Evolutionary conservation across 306 rosid genomes (phyloP).

Genomic region (Prunus davidiana): DNA sequence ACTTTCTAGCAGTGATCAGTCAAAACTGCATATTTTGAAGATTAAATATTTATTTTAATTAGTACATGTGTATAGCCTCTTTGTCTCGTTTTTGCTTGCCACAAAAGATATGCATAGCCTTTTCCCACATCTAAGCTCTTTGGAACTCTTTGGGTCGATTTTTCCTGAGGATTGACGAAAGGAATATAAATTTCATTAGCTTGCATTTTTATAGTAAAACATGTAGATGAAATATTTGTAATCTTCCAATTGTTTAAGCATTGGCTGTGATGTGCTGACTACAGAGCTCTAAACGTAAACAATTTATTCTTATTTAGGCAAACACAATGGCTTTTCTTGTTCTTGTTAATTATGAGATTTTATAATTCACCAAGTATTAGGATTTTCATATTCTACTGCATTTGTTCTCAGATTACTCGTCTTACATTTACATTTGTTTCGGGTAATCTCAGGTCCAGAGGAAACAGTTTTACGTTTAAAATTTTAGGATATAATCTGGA

Average conservation of each 20-base stretch:
- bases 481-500: constrained; percentile 18
- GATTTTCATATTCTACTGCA: background rate
- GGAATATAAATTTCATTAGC: background rate
- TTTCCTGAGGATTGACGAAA: background rate
- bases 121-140: background rate
- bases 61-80: too few relatives aligned
- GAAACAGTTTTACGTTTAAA: constrained; percentile 11
- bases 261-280: background rate
- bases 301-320: background rate
- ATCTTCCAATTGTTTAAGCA: background rate
- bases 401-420: constrained; percentile 1
- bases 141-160: too few relatives aligned
- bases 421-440: background rate
- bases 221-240: background rate
- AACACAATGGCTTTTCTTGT: background rate
- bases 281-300: background rate
- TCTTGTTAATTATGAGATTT: background rate
- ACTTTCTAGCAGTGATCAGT: too few relatives aligned
- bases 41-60: too few relatives aligned
- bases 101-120: background rate
- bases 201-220: background rate
- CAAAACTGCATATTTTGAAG: too few relatives aligned
- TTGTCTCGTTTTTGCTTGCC: background rate
- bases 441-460: constrained; percentile 10
- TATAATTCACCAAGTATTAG: background rate